Base-by-base conservation (phyloP, 805 yeast genomes). In the Schizosaccharomyces cryophilus region DNA sequence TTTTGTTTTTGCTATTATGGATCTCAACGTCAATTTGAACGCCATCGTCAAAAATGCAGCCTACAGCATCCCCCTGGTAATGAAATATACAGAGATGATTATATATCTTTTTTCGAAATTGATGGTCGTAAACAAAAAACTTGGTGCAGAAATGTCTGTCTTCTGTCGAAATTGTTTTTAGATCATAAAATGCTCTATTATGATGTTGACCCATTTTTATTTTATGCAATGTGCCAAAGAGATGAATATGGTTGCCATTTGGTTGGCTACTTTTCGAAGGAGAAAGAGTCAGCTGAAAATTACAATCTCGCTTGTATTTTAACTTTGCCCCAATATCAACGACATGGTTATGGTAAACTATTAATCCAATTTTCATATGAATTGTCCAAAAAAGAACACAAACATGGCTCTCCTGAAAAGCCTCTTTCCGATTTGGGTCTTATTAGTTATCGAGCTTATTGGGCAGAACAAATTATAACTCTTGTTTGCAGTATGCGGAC, bases 41-140 rank as follows among this genome's bases (percentile, higher is more conserved):
- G 99, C 64, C 93, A 87, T 73, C 77, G 97, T 68, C 71, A 80
- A 31, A 93, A 93, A 69, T 85, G 94, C 69, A 83, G 94, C 1
- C 75, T 93, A 72, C 81, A 84, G 69, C 97, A 90, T 68, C 99
- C 99, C 0, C 99, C 99, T 0, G 99, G 99, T 0, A 93, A 93
- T 73, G 98, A 93, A 69, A 89, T 93, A 26, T 93, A 93, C 71
- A 76, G 98, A 60, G 97, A 93, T 70, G 89, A 84, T 60, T 81
- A 83, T 66, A 90, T 93, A 48, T 86, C 96, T 19, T 93, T 93
- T 69, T 93, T 90, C 77, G 99, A 93, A 70, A 89, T 93, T 64
- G 99, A 93, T 72, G 99, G 99, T 11, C 76, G 96, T 62, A 85
- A 85, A 66, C 98, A 93, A 73, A 77, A 97, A 65, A 85, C 95